Evolutionary conservation across 176 grass and related monocot genomes (phyloP).

Genomic region (Oryza glaberrima): DNA sequence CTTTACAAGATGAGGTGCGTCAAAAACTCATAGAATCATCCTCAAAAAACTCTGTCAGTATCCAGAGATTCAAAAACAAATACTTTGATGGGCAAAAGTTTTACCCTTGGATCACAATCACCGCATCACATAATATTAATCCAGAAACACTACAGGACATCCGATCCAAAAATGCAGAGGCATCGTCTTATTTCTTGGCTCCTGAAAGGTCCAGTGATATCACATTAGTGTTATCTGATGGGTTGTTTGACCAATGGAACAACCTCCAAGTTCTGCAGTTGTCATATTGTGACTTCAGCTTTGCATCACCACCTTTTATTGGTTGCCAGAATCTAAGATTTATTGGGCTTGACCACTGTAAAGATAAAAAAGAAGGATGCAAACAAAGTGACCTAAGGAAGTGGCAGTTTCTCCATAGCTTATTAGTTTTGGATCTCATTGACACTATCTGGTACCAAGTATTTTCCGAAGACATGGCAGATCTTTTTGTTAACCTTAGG

Average conservation of each 20-base stretch:
- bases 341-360: background rate
- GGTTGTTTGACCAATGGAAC: background rate
- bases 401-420: background rate
- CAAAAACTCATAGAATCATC: background rate
- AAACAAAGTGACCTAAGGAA: background rate
- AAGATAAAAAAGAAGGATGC: background rate
- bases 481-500: background rate
- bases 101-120: background rate
- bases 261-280: background rate
- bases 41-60: background rate
- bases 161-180: background rate
- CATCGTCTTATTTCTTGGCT: background rate
- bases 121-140: background rate
- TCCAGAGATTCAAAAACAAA: background rate
- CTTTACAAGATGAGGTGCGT: background rate
- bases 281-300: background rate
- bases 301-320: conserved; percentile 4
- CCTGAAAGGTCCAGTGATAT: background rate
- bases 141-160: background rate
- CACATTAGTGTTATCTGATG: background rate
- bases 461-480: background rate
- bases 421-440: conserved; percentile 1
- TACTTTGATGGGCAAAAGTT: background rate
- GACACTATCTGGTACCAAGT: background rate
- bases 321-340: background rate